Evolutionary conservation across 225 moss, liverwort and hornwort genomes (phyloP), one percentile per base, ranked within the genome.

Genomic region (Anthoceros angustus): DNA sequence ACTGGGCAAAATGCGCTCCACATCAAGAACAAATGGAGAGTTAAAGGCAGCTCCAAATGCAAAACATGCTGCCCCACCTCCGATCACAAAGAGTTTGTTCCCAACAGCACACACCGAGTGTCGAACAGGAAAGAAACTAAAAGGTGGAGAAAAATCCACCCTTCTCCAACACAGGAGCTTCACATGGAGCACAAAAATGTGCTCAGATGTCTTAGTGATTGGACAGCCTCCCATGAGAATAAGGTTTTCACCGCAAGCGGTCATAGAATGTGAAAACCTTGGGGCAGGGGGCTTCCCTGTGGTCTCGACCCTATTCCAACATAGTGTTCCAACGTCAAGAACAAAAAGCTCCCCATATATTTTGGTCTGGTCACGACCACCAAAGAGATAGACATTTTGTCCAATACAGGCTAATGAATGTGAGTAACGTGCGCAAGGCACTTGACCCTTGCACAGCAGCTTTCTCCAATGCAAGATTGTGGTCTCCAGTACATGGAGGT

Each of bases 1-100:
- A 67, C 42, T 15, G 20, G 11, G 42, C 21, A 81, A 23, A 50
- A 82, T 26, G 18, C 78, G 69, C 70, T 75, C 74, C 75, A 93
- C 63, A 23, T 80, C 76, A 40, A 90, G 72, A 26, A 67, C 66
- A 66, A 90, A 78, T 7, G 87, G 83, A 64, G 72, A 50, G 69
- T 86, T 90, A 67, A 90, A 90, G 42, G 77, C 80, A 20, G 93
- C 84, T 39, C 93, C 93, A 72, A 87, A 90, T 0, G 93, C 93
- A 74, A 87, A 94, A 66, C 90, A 93, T 71, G 86, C 82, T 74
- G 90, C 90, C 46, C 93, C 93, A 62, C 93, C 93, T 66, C 90
- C 93, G 41, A 90, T 74, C 10, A 87, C 68, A 12, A 87, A 61
- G 73, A 94, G 76, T 18, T 73, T 70, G 65, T 81, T 69, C 43